Conservation (phyloP, 306 rosid genomes). For the Ceratonia siliqua region DNA sequence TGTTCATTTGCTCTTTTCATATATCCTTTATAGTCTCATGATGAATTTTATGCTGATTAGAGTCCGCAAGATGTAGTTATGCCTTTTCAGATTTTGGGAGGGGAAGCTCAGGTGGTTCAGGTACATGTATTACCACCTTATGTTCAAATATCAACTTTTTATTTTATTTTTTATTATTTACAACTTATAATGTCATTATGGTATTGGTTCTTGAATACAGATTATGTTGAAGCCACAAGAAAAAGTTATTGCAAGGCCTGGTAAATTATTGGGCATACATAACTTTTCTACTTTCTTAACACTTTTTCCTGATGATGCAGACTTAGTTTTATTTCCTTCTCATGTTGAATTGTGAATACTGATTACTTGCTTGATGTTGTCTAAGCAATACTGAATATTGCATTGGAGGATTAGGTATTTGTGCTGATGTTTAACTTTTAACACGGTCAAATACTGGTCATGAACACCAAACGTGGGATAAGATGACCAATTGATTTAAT, state of each 20-base stretch:
- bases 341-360: background rate
- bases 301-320: background rate
- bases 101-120: conserved; percentile 77
- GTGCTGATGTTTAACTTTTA: background rate
- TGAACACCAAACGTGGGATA: background rate
- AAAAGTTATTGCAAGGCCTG: conserved; percentile 63
- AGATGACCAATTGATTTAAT: background rate
- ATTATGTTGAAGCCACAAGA: conserved; percentile 73
- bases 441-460: background rate
- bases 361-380: background rate
- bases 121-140: conserved; percentile 35
- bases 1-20: background rate
- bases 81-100: conserved; percentile 70
- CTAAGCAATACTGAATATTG: background rate
- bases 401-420: background rate
- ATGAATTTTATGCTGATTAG: conserved; percentile 34
- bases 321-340: background rate
- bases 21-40: background rate
- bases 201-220: conserved; percentile 35
- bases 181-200: background rate
- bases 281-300: background rate
- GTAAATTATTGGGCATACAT: conserved; percentile 38
- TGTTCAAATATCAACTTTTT: too few species aligned
- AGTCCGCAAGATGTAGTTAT: conserved; percentile 68
- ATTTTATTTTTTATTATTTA: background rate